Evolutionary conservation across 2,329 filamentous ascomycete genomes (phyloP), one percentile per base, ranked within the genome.

Genomic region (Colletotrichum sp.): DNA sequence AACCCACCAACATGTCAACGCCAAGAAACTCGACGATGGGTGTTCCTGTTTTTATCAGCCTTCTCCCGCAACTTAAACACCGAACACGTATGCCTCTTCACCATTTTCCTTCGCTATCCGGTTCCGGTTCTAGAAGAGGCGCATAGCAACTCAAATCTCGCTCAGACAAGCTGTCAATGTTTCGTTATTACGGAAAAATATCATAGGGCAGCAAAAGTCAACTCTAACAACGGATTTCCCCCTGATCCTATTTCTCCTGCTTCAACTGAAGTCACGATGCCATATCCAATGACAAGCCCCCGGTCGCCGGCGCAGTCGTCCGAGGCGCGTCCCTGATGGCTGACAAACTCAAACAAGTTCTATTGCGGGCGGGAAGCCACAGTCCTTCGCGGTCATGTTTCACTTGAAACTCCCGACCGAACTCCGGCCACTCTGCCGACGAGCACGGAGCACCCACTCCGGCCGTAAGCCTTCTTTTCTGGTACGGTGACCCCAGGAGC

Each of bases 131-230:
- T 69, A 65, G 65, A 52, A 76, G 56, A 61, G 27, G 34, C 64
- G 70, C 74, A 69, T 69, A 56, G 60, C 16, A 68, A 68, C 34
- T 65, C 58, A 72, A 43, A 69, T 8, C 8, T 25, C 16, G 34
- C 58, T 61, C 58, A 15, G 64, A 64, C 70, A 60, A 64, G 27
- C 64, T 75, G 73, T 75, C 73, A 73, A 9, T 67, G 73, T 75
- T 55, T 75, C 73, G 52, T 62, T 43, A 67, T 43, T 10, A 36
- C 72, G 13, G 52, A 66, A 22, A 67, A 25, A n/a, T 61, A 22
- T n/a, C 22, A 34, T 34, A 62, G 62, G 39, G 30, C 55, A 60
- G 48, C 25, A 48, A 65, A 61, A 39, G 13, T 60, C 56, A 76
- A 74, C 70, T 48, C 16, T 36, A 34, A 28, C 28, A 56, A n/a